These are phyloP conservation scores for Geotrichum phurueaensis DNA, from an alignment of 1,139 yeast species.

Conservation along the genomic window DNA sequence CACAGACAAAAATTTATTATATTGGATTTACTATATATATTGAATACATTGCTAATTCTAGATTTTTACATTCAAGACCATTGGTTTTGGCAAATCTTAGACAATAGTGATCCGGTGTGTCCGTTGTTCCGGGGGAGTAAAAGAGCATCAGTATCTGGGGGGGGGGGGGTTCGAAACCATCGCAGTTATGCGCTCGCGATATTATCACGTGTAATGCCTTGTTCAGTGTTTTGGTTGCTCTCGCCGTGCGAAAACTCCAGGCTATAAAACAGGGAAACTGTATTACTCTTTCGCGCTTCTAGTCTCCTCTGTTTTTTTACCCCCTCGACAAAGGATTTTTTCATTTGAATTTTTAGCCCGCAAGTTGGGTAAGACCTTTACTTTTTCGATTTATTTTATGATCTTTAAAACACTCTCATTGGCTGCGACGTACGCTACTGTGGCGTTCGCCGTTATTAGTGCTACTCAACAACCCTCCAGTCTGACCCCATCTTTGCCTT, in stretches of 20 bases:
- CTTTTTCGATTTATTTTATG: neutral
- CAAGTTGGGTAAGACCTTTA: neutral
- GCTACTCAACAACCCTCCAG: constrained; percentile 1
- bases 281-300: neutral
- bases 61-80: too few relatives aligned
- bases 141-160: neutral
- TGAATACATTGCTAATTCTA: too few relatives aligned
- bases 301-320: neutral
- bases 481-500: neutral
- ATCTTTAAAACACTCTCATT: neutral
- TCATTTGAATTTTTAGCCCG: neutral
- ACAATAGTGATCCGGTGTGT: too few relatives aligned
- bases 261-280: neutral
- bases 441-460: neutral
- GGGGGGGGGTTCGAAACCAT: neutral
- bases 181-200: neutral
- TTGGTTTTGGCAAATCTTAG: too few relatives aligned
- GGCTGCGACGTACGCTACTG: neutral
- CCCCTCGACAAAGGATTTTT: neutral
- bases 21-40: too few relatives aligned
- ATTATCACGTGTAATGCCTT: neutral
- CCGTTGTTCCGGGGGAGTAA: too few relatives aligned
- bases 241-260: neutral
- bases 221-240: neutral
- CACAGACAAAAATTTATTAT: too few relatives aligned